Evolutionary conservation across 2,329 filamentous ascomycete species (phyloP).

Genomic region (Epicoccum nigrum): DNA sequence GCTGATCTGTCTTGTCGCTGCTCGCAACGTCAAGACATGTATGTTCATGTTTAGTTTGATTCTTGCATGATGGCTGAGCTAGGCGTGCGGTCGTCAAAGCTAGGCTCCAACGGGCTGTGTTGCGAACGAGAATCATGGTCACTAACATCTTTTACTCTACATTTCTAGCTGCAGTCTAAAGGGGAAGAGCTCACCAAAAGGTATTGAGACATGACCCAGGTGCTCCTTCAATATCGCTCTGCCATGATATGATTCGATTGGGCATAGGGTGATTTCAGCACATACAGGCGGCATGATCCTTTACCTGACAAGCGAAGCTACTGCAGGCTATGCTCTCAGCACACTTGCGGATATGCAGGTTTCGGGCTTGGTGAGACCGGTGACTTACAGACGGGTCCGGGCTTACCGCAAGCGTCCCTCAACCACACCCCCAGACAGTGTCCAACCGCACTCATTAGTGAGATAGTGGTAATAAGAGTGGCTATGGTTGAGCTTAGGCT

Average conservation of each 20-base stretch:
- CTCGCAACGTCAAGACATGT: constrained; percentile 6
- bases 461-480: constrained; percentile 15
- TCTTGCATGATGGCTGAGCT: constrained; percentile 2
- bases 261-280: constrained; percentile 3
- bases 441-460: constrained; percentile 4
- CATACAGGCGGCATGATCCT: constrained; percentile 8
- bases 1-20: not conserved
- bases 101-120: not conserved
- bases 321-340: constrained; percentile 31
- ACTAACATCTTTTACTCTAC: not conserved
- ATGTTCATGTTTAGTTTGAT: constrained; percentile 1
- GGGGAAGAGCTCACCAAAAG: not conserved
- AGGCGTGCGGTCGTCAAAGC: not conserved
- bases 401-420: constrained; percentile 19
- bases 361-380: constrained; percentile 24
- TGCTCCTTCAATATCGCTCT: constrained; percentile 3
- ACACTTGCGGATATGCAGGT: constrained; percentile 26
- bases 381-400: constrained; percentile 24
- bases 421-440: constrained; percentile 1
- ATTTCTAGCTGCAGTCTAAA: not conserved
- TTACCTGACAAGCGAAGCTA: constrained; percentile 24
- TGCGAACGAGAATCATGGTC: not conserved
- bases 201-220: not conserved
- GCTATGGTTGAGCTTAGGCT: constrained; percentile 24
- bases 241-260: not conserved